Evolutionary conservation across 2,329 filamentous ascomycete species (phyloP).

Genomic region (Cadophora sp.): DNA sequence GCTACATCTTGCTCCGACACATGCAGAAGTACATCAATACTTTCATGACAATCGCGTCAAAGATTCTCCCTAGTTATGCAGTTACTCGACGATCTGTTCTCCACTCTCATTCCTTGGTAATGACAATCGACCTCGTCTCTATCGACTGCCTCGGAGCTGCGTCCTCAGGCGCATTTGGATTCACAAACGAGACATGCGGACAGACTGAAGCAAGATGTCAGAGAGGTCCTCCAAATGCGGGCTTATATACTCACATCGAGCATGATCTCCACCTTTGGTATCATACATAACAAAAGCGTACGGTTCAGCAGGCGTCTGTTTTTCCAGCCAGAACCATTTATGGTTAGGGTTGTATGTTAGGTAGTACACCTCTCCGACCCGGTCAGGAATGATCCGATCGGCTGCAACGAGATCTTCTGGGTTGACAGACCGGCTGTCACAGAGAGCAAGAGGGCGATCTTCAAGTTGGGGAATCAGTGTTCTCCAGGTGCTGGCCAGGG

Average conservation of each 20-base stretch:
- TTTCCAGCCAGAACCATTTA: conserved; percentile 40
- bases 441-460: conserved; percentile 36
- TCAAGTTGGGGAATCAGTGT: conserved; percentile 35
- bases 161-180: conserved; percentile 23
- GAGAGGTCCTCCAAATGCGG: neutral
- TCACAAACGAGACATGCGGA: conserved; percentile 34
- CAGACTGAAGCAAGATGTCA: conserved; percentile 23
- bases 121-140: conserved; percentile 34
- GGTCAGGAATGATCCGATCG: conserved; percentile 37
- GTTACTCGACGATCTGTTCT: neutral
- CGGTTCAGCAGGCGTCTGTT: conserved; percentile 35
- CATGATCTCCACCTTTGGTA: conserved; percentile 30
- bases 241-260: conserved; percentile 29
- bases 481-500: conserved; percentile 37
- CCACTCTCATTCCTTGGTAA: conserved; percentile 24
- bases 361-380: conserved; percentile 40
- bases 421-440: conserved; percentile 36
- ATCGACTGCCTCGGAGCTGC: conserved; percentile 28
- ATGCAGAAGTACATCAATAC: neutral
- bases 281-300: conserved; percentile 40
- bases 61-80: neutral
- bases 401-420: conserved; percentile 36
- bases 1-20: neutral
- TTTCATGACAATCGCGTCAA: neutral
- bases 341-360: conserved; percentile 37